These are phyloP conservation scores for Musa balbisiana DNA, from an alignment of 202 grass and related monocot species.

Conservation along the genomic window DNA sequence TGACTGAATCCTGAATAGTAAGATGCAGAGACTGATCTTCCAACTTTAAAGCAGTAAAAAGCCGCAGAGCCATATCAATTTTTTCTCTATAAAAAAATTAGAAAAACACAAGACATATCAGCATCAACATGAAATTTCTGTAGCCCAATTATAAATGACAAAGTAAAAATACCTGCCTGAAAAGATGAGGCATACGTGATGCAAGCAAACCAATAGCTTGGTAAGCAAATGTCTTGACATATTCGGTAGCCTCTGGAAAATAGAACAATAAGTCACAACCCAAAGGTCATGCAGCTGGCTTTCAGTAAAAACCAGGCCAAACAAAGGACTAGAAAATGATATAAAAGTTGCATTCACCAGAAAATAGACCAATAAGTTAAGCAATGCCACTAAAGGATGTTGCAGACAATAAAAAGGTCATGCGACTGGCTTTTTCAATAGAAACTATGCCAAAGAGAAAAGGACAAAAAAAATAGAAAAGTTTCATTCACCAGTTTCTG, in stretches of 20 bases:
- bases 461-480: conserved; percentile 10
- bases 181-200: conserved; percentile 91
- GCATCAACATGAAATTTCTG: not conserved
- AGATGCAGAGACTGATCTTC: conserved; percentile 73
- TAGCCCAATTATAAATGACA: not conserved
- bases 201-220: conserved; percentile 94
- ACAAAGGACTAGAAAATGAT: not conserved
- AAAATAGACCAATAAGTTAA: no score
- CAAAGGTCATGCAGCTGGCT: not conserved
- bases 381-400: no score
- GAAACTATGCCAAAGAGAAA: not conserved
- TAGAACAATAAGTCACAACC: not conserved
- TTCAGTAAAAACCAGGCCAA: not conserved
- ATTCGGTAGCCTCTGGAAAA: conserved; percentile 49
- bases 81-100: conserved; percentile 52
- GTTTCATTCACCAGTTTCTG: conserved; percentile 55
- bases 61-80: conserved; percentile 81
- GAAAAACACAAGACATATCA: conserved; percentile 11
- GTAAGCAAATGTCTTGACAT: conserved; percentile 87
- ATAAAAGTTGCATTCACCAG: conserved; percentile 38
- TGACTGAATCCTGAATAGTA: conserved; percentile 75
- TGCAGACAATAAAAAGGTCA: not conserved
- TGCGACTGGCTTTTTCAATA: not conserved
- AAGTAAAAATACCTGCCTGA: conserved; percentile 39
- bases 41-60: conserved; percentile 74